Conservation (phyloP, 225 moss, liverwort and hornwort species). For the Antitrichia curtipendula region DNA sequence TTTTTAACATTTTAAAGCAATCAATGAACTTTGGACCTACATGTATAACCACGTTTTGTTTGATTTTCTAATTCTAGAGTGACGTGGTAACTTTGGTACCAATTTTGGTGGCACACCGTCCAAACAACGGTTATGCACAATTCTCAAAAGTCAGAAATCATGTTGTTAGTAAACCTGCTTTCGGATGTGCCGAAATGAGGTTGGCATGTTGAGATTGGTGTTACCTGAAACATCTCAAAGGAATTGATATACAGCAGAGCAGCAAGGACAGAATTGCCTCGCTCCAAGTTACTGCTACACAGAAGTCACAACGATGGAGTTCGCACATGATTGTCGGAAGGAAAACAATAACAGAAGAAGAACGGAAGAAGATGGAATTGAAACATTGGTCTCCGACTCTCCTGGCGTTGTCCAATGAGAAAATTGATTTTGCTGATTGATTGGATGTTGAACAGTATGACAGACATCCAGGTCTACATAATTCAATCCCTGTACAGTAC, state of each 20-base stretch:
- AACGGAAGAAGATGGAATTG: not conserved
- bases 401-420: not conserved
- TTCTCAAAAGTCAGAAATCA: not conserved
- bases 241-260: not conserved
- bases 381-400: not conserved
- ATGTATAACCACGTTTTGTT: too few species aligned
- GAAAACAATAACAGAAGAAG: not conserved
- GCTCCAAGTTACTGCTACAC: not conserved
- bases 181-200: not conserved
- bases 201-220: not conserved
- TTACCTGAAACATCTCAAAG: not conserved
- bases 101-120: not conserved
- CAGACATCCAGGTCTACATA: not conserved
- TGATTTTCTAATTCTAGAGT: not conserved
- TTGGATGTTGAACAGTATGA: not conserved
- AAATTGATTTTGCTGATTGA: not conserved
- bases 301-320: not conserved
- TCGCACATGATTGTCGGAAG: not conserved
- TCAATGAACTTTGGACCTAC: too few species aligned
- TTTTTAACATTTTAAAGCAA: too few species aligned
- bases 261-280: not conserved
- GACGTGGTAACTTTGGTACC: not conserved
- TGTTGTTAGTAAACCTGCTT: not conserved
- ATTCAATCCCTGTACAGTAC: not conserved
- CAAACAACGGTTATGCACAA: not conserved